Percentiles rank a stretch among this genome's conserved stretches.
Conservation (phyloP, 1,284 basidiomycete genomes). For the Fistulina hepatica region DNA sequence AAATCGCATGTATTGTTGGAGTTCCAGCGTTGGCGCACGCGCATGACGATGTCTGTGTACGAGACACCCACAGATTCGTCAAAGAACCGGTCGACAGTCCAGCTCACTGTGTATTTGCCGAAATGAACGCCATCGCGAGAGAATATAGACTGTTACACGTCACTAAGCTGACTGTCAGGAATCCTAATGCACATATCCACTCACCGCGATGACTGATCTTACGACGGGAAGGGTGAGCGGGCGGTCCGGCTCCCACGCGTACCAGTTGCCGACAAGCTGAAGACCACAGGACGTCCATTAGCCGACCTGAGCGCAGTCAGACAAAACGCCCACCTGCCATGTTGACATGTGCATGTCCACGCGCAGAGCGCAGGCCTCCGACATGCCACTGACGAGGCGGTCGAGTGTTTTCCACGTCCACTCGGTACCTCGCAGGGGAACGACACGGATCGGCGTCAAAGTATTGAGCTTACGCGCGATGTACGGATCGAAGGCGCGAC, state of each 20-base stretch:
- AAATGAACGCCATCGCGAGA: constrained; percentile 49
- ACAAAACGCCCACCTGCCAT: constrained; percentile 46
- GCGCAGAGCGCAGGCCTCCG: constrained; percentile 40
- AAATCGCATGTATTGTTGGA: constrained; percentile 26
- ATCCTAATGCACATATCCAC: constrained; percentile 23
- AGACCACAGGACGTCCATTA: not conserved
- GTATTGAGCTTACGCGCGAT: constrained; percentile 62
- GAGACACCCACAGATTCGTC: constrained; percentile 46
- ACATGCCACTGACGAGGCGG: constrained; percentile 44
- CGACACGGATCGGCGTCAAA: constrained; percentile 60
- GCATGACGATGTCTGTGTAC: constrained; percentile 33
- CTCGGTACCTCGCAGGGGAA: constrained; percentile 39
- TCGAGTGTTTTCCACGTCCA: constrained; percentile 44
- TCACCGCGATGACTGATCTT: constrained; percentile 51
- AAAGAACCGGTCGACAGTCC: constrained; percentile 60
- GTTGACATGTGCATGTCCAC: constrained; percentile 34
- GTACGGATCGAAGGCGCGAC: constrained; percentile 55
- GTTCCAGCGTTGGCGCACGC: constrained; percentile 30
- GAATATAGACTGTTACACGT: constrained; percentile 39
- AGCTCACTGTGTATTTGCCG: constrained; percentile 36
- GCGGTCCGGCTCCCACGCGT: constrained; percentile 32
- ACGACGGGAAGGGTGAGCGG: constrained; percentile 37
- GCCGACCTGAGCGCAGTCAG: not conserved
- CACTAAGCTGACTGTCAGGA: constrained; percentile 4
- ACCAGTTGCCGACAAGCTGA: constrained; percentile 42